A percentile compares a stretch with the other conserved stretches of the same genome.
Evolutionary conservation across 1,284 basidiomycete species (phyloP).

Genomic region (Moesziomyces sp.): DNA sequence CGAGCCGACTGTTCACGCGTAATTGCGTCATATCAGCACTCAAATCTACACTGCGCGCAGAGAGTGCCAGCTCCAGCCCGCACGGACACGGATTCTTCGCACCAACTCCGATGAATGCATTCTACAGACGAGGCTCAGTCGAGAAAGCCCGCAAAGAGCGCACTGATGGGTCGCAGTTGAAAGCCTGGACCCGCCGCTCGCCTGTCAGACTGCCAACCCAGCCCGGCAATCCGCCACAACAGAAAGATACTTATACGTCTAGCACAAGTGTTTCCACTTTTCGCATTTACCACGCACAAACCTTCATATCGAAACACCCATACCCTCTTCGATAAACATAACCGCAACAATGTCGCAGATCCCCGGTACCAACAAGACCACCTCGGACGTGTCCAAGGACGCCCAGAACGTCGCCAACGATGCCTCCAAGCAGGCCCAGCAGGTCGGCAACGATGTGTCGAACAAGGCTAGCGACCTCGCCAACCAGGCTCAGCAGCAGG

Average conservation of each 20-base stretch:
- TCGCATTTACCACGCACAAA: not conserved
- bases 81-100: slow-evolving; percentile 4
- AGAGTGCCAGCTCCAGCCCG: slow-evolving; percentile 2
- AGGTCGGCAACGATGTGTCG: slow-evolving; percentile 37
- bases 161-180: too few relatives aligned
- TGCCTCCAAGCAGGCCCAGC: slow-evolving; percentile 37
- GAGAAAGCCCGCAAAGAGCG: not conserved
- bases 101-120: not conserved
- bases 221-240: not conserved
- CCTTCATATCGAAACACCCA: not conserved
- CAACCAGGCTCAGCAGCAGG: slow-evolving; percentile 37
- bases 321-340: not conserved
- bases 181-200: too few relatives aligned
- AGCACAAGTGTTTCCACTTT: too few relatives aligned
- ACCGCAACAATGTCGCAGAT: slow-evolving; percentile 39
- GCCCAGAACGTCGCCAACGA: slow-evolving; percentile 46
- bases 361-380: slow-evolving; percentile 49
- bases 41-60: slow-evolving; percentile 9
- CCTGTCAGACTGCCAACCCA: not conserved
- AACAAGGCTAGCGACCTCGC: slow-evolving; percentile 40
- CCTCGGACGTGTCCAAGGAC: slow-evolving; percentile 46
- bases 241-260: slow-evolving; percentile 6
- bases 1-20: slow-evolving; percentile 9
- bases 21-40: slow-evolving; percentile 40
- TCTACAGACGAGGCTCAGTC: slow-evolving; percentile 2